These are phyloP conservation scores for Ambrosia hybrid DNA, from an alignment of 140 eudicot species.

Conservation along the genomic window DNA sequence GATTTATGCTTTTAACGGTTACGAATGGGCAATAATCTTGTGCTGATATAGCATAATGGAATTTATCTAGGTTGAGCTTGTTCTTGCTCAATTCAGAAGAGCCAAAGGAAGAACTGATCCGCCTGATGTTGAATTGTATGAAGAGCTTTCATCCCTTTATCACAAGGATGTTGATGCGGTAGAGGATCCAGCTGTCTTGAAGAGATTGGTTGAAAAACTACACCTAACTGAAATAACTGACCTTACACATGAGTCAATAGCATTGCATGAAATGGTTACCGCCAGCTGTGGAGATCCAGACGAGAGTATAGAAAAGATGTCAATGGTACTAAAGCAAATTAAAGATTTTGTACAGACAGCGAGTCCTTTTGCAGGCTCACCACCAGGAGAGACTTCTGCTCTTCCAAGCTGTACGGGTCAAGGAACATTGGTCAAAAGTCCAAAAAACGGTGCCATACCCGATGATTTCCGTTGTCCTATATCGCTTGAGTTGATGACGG, in stretches of 20 bases:
- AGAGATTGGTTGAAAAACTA: constrained; percentile 71
- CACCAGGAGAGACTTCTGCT: constrained; percentile 41
- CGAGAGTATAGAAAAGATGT: constrained; percentile 86
- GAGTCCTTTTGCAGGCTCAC: constrained; percentile 50
- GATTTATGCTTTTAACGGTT: constrained; percentile 7
- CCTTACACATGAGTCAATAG: constrained; percentile 82
- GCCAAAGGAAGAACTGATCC: constrained; percentile 83
- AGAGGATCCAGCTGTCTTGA: constrained; percentile 57
- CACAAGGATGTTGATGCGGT: constrained; percentile 38
- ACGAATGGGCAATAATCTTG: constrained; percentile 8
- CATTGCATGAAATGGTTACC: constrained; percentile 88
- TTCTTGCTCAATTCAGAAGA: constrained; percentile 79
- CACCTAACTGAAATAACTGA: constrained; percentile 73
- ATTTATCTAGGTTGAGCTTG: constrained; percentile 71
- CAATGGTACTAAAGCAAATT: constrained; percentile 61
- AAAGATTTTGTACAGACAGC: constrained; percentile 84
- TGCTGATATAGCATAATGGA: constrained; percentile 4
- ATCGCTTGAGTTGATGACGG: constrained; percentile 89
- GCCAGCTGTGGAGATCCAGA: constrained; percentile 73
- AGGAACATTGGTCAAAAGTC: constrained; percentile 40
- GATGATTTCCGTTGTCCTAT: constrained; percentile 97
- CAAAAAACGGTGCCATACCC: constrained; percentile 56
- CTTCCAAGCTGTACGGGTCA: constrained; percentile 56
- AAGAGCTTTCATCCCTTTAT: constrained; percentile 63
- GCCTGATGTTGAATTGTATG: constrained; percentile 63